These are phyloP conservation scores for Trichoderma simmonsii DNA, from an alignment of 2,329 filamentous ascomycete genomes.

Conservation along the genomic window DNA sequence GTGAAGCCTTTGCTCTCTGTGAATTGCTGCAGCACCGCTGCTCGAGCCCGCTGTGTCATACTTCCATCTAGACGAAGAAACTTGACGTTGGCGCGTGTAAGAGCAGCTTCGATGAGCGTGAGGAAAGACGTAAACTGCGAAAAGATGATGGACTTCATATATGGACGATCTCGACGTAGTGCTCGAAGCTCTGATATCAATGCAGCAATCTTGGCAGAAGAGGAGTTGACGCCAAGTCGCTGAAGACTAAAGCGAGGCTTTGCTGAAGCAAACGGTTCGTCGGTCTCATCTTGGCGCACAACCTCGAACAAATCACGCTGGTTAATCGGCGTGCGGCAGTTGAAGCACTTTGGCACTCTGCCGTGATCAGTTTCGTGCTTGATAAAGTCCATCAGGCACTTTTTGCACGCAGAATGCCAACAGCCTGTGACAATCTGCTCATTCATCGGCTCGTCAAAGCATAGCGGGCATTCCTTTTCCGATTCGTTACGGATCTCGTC, in stretches of 20 bases:
- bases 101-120: constrained; percentile 80
- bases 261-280: constrained; percentile 41
- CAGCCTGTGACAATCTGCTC: constrained; percentile 93
- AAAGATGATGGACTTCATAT: constrained; percentile 87
- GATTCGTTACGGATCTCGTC: constrained; percentile 89
- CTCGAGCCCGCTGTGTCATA: constrained; percentile 81
- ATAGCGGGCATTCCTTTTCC: constrained; percentile 88
- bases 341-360: constrained; percentile 79
- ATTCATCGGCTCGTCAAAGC: constrained; percentile 91
- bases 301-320: constrained; percentile 88
- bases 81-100: constrained; percentile 67
- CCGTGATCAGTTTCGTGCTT: constrained; percentile 78
- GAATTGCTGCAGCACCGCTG: constrained; percentile 75
- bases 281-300: constrained; percentile 67
- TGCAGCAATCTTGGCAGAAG: constrained; percentile 84
- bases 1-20: constrained; percentile 56
- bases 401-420: constrained; percentile 96
- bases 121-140: constrained; percentile 97
- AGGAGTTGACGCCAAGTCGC: constrained; percentile 59
- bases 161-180: constrained; percentile 62
- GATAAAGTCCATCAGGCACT: constrained; percentile 87
- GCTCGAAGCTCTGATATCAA: constrained; percentile 72
- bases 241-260: constrained; percentile 58
- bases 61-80: constrained; percentile 89
- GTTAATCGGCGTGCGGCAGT: constrained; percentile 80